These are phyloP conservation scores for Aspergillus sclerotialis DNA, from an alignment of 2,329 filamentous ascomycete species.

Conservation along the genomic window DNA sequence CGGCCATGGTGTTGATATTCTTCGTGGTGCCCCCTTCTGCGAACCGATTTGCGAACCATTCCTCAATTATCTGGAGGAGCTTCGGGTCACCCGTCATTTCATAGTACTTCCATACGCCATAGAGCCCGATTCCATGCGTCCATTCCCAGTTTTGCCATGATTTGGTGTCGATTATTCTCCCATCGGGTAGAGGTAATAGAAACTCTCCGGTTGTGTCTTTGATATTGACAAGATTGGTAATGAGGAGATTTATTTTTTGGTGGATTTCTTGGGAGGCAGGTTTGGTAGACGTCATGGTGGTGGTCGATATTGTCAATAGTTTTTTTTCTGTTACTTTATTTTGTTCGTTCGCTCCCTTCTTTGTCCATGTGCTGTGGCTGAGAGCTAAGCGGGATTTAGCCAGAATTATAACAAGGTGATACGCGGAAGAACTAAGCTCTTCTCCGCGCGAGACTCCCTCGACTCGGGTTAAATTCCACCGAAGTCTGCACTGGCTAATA, in stretches of 20 bases:
- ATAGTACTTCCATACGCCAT: conserved; percentile 78
- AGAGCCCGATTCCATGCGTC: conserved; percentile 73
- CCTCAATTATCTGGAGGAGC: conserved; percentile 60
- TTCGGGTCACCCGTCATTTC: conserved; percentile 57
- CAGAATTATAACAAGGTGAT: conserved; percentile 6
- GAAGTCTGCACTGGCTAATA: too few relatives aligned
- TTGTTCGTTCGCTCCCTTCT: too few relatives aligned
- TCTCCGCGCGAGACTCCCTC: conserved; percentile 6
- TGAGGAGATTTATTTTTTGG: conserved; percentile 57
- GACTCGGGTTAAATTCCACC: conserved; percentile 5
- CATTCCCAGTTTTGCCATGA: conserved; percentile 72
- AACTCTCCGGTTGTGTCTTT: conserved; percentile 69
- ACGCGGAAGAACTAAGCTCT: conserved; percentile 6
- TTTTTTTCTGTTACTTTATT: neutral
- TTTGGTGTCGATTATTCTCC: conserved; percentile 74
- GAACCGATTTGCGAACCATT: conserved; percentile 66
- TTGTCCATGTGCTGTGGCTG: neutral
- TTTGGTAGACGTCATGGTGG: conserved; percentile 12
- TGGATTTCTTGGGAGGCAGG: conserved; percentile 37
- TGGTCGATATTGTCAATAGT: neutral
- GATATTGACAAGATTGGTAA: conserved; percentile 70
- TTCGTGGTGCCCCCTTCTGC: conserved; percentile 67
- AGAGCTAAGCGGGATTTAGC: neutral
- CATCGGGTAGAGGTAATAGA: conserved; percentile 62
- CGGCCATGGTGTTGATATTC: conserved; percentile 81